Base-by-base conservation (phyloP, 2,329 filamentous ascomycete species). In the Xylariaceae sp. region DNA sequence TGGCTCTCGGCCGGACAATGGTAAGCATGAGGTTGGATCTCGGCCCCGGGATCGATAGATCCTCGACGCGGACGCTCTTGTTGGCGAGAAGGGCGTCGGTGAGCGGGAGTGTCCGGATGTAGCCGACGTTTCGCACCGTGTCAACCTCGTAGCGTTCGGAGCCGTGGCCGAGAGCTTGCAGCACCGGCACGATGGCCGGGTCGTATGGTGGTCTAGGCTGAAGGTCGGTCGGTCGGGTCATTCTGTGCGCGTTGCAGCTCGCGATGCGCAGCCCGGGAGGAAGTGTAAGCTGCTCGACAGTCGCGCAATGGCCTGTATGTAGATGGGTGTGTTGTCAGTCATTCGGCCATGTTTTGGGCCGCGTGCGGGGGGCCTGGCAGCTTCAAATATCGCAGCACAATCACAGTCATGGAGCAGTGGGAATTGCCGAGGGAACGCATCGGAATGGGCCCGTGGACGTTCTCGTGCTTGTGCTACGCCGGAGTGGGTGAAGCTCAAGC, bases 151-250 rank as follows among this genome's bases (percentile, higher is more conserved):
- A 63, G 47, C 55, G 57, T 36, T 63, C 57, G 6, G 59, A 60
- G 22, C 58, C 56, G n/a, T 50, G 54, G n/a, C 58, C 63, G n/a
- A 65, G 54, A 9, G 59, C 56, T 36, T 54, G 51, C 42, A 60
- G 54, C 41, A 66, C 55, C 39, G 55, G 51, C 42, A 61, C 53
- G 56, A 66, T 64, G 51, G 61, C 63, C 38, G 57, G 58, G 42
- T 64, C 64, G 50, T 65, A 66, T 4, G 63, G 65, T 13, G 64
- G 64, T 57, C 61, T 63, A 50, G 61, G 60, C 48, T 61, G 55
- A 48, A 59, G 65, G 54, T 63, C 63, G 47, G 54, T 52, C 36
- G 55, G 56, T 47, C 56, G 60, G 51, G 62, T 51, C 63, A 66
- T 61, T n/a, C 48, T 59, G 41, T 31, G 47, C 54, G 56, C 45